Base-by-base conservation (phyloP, 1,139 yeast genomes). In the Yamadazyma sp. region DNA sequence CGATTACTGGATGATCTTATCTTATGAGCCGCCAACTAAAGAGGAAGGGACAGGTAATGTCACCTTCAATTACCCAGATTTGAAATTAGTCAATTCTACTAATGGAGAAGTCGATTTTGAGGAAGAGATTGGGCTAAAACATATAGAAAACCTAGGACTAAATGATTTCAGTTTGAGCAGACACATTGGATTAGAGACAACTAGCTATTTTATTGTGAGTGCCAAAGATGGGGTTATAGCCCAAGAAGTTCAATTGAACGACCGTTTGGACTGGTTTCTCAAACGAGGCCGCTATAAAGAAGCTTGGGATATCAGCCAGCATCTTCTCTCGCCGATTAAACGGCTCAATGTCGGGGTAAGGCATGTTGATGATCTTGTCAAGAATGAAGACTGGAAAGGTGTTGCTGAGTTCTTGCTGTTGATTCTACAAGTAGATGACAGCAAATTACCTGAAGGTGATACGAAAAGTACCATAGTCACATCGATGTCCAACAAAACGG, bases 181-280 rank as follows among this genome's bases (percentile, higher is more conserved):
- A 36, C 74, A 73, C 55, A 64, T 73, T 14, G 69, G 64, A 1
- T 39, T 41, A 2, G 50, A 50, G 1, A 44, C 48, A 1, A 66
- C 76, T 1, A 65, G 70, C 31, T 87, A 85, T 64, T 85, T 73
- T 49, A 70, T 92, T 16, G 70, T 91, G 6, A 81, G 94, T 56
- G 88, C 96, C 0, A 79, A 79, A 39, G 98, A 89, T 62, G 91
- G 84, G 1, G 86, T 92, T 2, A 67, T 81, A 11, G 91, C 91
- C 0, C 77, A 81, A 49, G 89, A 84, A 48, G 69, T 84, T 20
- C 82, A 80, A 46, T 59, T 85, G 17, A 59, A 65, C 23, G 98
- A 91, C 54, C 77, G 83, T 43, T 72, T 84, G 32, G 67, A 78
- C 3, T 92, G 98, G 97, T 83, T 73, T 43, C 44, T 80, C 11